Evolutionary conservation across 2,329 filamentous ascomycete species (phyloP).

Genomic region (Aureobasidium subglaciale): DNA sequence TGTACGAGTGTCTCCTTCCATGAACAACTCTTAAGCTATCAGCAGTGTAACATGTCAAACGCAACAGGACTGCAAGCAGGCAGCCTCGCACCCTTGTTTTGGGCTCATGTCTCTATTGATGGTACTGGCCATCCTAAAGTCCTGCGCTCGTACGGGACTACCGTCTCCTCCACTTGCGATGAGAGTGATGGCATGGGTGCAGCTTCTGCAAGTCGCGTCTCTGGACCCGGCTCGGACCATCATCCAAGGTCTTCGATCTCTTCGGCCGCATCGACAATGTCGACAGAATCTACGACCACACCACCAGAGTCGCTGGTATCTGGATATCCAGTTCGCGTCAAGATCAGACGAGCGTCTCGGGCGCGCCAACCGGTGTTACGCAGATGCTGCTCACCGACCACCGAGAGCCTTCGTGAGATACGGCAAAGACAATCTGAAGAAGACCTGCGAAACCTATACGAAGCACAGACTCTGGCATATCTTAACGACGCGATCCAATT

Average conservation of each 20-base stretch:
- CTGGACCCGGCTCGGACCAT: not conserved
- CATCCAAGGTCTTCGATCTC: not conserved
- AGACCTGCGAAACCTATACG: slow-evolving; percentile 25
- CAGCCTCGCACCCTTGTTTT: not conserved
- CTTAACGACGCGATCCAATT: slow-evolving; percentile 20
- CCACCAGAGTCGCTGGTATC: not conserved
- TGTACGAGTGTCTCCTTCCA: slow-evolving; percentile 2
- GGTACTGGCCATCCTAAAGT: not conserved
- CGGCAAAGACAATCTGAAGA: slow-evolving; percentile 26
- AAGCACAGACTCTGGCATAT: slow-evolving; percentile 27
- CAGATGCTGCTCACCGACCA: slow-evolving; percentile 23
- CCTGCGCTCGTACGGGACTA: not conserved
- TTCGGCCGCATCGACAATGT: not conserved
- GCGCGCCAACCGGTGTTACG: slow-evolving; percentile 16
- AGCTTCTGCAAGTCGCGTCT: not conserved
- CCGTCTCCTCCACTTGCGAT: not conserved
- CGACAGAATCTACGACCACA: not conserved
- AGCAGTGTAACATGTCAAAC: slow-evolving; percentile 8
- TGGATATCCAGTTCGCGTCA: not conserved
- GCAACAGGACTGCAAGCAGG: not conserved
- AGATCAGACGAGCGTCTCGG: not conserved
- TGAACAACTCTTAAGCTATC: not conserved
- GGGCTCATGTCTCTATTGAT: not conserved
- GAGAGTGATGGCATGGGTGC: not conserved
- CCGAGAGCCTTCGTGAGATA: slow-evolving; percentile 24